Percentiles rank a stretch among this genome's conserved stretches.
These are phyloP conservation scores for Xylariales sp. DNA, from an alignment of 2,329 filamentous ascomycete genomes.

Conservation along the genomic window DNA sequence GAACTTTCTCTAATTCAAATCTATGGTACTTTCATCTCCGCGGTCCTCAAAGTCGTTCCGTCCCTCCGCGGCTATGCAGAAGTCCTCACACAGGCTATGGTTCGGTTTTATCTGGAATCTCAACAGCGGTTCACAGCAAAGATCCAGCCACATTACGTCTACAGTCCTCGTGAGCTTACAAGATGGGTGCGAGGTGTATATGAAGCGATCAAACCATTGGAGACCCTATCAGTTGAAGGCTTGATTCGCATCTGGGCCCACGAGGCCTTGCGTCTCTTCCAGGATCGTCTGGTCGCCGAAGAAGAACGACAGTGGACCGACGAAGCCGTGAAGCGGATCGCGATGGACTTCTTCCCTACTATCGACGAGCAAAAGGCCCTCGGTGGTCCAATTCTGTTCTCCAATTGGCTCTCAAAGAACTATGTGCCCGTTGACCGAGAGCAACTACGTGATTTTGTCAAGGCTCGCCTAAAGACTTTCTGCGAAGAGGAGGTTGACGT, in stretches of 20 bases:
- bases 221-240: slow-evolving; percentile 82
- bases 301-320: slow-evolving; percentile 95
- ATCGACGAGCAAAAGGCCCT: slow-evolving; percentile 87
- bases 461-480: slow-evolving; percentile 94
- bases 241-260: slow-evolving; percentile 97
- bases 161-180: slow-evolving; percentile 96
- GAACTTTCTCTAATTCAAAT: slow-evolving; percentile 94
- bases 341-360: slow-evolving; percentile 88
- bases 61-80: slow-evolving; percentile 93
- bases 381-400: slow-evolving; percentile 91
- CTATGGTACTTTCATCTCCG: slow-evolving; percentile 96
- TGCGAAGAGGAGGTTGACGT: slow-evolving; percentile 99
- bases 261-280: slow-evolving; percentile 91
- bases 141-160: slow-evolving; percentile 98
- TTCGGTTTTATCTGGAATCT: slow-evolving; percentile 90
- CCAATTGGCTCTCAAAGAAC: slow-evolving; percentile 98
- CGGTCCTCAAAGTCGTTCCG: slow-evolving; percentile 94
- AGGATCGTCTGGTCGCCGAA: slow-evolving; percentile 91
- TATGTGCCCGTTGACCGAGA: slow-evolving; percentile 96
- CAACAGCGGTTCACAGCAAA: slow-evolving; percentile 92
- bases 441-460: slow-evolving; percentile 92
- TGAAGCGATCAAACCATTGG: slow-evolving; percentile 89
- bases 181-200: slow-evolving; percentile 97
- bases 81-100: slow-evolving; percentile 93
- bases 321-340: slow-evolving; percentile 79